These are phyloP conservation scores for Plectosphaerella plurivora DNA, from an alignment of 2,329 filamentous ascomycete species.

Conservation along the genomic window DNA sequence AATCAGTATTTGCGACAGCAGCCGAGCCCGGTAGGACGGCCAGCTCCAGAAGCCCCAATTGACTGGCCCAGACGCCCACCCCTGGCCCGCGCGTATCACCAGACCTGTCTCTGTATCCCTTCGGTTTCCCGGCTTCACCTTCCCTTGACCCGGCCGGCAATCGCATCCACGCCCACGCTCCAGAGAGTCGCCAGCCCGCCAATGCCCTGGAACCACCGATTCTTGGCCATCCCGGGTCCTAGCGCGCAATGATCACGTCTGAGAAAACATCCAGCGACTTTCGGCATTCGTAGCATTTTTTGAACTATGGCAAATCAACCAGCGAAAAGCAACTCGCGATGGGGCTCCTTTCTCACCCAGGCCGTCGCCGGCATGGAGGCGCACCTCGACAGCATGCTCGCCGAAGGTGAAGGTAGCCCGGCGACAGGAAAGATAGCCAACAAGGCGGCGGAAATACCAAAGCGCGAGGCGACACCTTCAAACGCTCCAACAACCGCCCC, in stretches of 20 bases:
- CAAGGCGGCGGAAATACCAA: constrained; percentile 21
- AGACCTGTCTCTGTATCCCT: not conserved
- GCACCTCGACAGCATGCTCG: constrained; percentile 83
- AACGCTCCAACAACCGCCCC: constrained; percentile 6
- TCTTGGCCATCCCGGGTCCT: not conserved
- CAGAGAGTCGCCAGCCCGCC: not conserved
- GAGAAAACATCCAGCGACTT: not conserved
- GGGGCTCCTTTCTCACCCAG: constrained; percentile 79
- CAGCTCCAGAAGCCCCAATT: not conserved
- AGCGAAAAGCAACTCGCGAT: constrained; percentile 31
- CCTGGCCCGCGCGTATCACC: not conserved
- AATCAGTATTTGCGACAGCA: not conserved
- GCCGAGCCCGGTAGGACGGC: not conserved
- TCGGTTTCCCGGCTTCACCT: not conserved
- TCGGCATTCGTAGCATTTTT: not conserved
- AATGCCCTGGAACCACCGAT: not conserved
- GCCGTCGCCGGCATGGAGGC: constrained; percentile 94
- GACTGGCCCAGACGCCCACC: too few relatives aligned
- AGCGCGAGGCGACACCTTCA: constrained; percentile 22
- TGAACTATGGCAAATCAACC: not conserved
- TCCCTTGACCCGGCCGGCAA: not conserved
- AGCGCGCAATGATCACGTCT: not conserved
- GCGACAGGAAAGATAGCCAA: constrained; percentile 7
- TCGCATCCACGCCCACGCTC: not conserved
- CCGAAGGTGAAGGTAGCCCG: constrained; percentile 60